phyloP scores from a whole-genome alignment of 2,329 filamentous ascomycete genomes.

The Neonectria punicea region DNA sequence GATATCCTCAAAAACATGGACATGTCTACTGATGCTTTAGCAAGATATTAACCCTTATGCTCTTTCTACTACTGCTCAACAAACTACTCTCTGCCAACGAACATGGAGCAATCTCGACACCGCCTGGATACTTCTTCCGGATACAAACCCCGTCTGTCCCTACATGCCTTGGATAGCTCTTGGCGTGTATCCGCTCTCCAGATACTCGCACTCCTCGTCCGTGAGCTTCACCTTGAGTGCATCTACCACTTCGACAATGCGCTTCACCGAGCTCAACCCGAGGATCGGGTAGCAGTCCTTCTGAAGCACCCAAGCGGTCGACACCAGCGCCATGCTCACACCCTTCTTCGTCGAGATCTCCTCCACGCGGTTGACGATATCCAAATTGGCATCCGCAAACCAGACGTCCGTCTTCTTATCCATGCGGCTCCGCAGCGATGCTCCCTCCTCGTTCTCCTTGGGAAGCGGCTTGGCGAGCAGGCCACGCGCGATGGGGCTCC shows the following conservation, averaged over 20 bases:
- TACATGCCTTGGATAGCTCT: slow-evolving; percentile 55
- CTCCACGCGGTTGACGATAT: slow-evolving; percentile 53
- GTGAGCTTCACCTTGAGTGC: slow-evolving; percentile 59
- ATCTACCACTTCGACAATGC: slow-evolving; percentile 70
- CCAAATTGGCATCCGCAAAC: slow-evolving; percentile 44
- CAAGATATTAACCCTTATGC: not conserved
- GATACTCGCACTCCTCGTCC: slow-evolving; percentile 67
- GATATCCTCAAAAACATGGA: not conserved
- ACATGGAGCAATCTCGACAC: too few species aligned
- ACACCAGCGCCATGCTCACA: slow-evolving; percentile 71
- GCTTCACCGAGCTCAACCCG: slow-evolving; percentile 66
- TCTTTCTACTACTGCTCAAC: too few species aligned
- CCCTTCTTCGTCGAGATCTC: slow-evolving; percentile 67
- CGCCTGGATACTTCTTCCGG: too few species aligned
- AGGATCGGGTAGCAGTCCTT: slow-evolving; percentile 68
- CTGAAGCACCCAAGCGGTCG: slow-evolving; percentile 71
- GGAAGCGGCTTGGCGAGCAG: slow-evolving; percentile 45
- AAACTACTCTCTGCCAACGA: too few species aligned
- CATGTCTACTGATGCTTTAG: not conserved
- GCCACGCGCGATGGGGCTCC: slow-evolving; percentile 48
- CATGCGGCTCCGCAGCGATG: slow-evolving; percentile 31
- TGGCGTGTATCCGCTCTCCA: slow-evolving; percentile 71
- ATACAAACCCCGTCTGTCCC: not conserved
- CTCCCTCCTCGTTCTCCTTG: slow-evolving; percentile 18
- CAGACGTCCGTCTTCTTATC: slow-evolving; percentile 37